These are phyloP conservation scores for Aureobasidium mangrovei DNA, from an alignment of 2,329 filamentous ascomycete species.

Conservation along the genomic window DNA sequence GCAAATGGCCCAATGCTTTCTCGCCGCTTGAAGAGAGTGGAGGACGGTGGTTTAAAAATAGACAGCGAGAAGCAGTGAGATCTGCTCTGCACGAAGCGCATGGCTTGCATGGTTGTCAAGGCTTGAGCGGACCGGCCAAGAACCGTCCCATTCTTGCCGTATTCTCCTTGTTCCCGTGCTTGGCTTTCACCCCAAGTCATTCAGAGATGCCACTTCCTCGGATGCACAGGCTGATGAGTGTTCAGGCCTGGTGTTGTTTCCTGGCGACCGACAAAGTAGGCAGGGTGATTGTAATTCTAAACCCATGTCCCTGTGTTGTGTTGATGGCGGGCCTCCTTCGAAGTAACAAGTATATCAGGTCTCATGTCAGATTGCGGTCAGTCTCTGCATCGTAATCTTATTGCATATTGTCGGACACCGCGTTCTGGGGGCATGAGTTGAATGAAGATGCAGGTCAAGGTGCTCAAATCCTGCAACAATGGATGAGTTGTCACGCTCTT, in stretches of 20 bases:
- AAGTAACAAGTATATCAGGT: too few species aligned
- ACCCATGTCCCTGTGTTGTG: too few species aligned
- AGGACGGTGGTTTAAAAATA: slow-evolving; percentile 3
- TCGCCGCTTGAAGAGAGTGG: not conserved
- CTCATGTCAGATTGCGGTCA: too few species aligned
- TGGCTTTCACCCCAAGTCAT: slow-evolving; percentile 5
- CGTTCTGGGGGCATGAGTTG: too few species aligned
- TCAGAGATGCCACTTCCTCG: not conserved
- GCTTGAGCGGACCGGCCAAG: not conserved
- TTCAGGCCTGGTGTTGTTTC: not conserved
- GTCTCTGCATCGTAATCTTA: too few species aligned
- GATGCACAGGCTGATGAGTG: not conserved
- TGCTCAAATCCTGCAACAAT: too few species aligned
- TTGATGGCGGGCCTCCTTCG: too few species aligned
- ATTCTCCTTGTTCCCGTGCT: not conserved
- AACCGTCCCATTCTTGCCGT: not conserved
- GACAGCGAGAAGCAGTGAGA: not conserved
- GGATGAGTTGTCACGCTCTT: too few species aligned
- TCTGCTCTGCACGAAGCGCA: slow-evolving; percentile 1
- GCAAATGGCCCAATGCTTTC: not conserved
- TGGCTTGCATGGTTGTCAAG: slow-evolving; percentile 1
- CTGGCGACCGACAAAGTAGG: not conserved
- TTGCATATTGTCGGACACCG: too few species aligned
- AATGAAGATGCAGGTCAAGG: too few species aligned
- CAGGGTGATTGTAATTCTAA: too few species aligned